These are phyloP conservation scores for Plasmodium sp. DNA, from an alignment of 169 alveolate genomes.

Conservation along the genomic window DNA sequence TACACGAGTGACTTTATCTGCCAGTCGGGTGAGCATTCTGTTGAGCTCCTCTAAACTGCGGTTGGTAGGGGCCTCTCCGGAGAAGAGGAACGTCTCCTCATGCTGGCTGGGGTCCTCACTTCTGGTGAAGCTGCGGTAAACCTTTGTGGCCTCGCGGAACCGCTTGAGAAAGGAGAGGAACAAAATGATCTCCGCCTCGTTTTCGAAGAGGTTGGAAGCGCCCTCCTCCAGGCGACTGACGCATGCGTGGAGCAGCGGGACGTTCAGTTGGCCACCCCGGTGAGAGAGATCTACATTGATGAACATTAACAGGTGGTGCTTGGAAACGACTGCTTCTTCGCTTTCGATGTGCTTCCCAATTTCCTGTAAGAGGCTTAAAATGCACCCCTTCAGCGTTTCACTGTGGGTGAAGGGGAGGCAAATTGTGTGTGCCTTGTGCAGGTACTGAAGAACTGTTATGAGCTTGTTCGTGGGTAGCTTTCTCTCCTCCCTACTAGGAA, in stretches of 20 bases:
- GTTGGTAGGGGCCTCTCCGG: not conserved
- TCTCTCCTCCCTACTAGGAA: not conserved
- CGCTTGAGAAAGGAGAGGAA: not conserved
- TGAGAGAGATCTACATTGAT: constrained; percentile 19
- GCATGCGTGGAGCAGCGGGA: not conserved
- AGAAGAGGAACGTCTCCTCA: not conserved
- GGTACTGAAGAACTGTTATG: constrained; percentile 14
- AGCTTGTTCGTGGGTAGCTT: not conserved
- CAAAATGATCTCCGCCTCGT: constrained; percentile 36
- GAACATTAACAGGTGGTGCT: constrained; percentile 14
- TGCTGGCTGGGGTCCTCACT: not conserved
- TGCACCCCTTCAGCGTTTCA: not conserved
- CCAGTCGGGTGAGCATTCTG: not conserved
- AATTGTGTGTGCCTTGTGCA: constrained; percentile 15
- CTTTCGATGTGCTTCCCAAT: not conserved
- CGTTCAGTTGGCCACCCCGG: not conserved
- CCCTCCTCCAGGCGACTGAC: not conserved
- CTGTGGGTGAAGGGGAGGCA: not conserved
- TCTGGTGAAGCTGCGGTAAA: not conserved
- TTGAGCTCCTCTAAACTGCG: not conserved
- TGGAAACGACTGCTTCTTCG: not conserved
- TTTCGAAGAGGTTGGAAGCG: not conserved
- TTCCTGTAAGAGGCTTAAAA: not conserved
- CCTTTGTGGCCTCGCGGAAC: not conserved
- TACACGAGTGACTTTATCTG: not conserved